phyloP scores from a whole-genome alignment of 257 asterid genomes.

The Nicotiana otophora region DNA sequence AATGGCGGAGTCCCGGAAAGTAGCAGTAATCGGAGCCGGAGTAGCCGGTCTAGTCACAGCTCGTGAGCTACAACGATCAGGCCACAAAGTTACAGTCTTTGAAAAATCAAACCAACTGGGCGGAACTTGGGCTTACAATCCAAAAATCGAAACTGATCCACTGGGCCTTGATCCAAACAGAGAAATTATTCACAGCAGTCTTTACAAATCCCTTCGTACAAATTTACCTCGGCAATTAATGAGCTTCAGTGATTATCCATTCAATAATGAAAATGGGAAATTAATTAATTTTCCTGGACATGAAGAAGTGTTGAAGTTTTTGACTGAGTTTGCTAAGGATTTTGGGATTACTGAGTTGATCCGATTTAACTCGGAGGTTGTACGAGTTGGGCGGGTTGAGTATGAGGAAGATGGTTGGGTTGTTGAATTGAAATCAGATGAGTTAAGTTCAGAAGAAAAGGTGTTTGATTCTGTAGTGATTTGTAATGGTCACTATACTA shows the following conservation, averaged over 20 bases:
- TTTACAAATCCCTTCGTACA: slow-evolving; percentile 4
- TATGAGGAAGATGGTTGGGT: slow-evolving; percentile 25
- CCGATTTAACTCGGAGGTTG: slow-evolving; percentile 34
- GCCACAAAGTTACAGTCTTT: slow-evolving; percentile 25
- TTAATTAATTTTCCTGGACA: slow-evolving; percentile 34
- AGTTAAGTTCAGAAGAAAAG: slow-evolving; percentile 13
- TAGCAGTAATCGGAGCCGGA: slow-evolving; percentile 66
- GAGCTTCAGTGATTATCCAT: slow-evolving; percentile 15
- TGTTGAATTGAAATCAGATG: slow-evolving; percentile 31
- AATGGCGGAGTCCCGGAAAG: slow-evolving; percentile 19
- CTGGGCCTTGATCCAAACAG: slow-evolving; percentile 39
- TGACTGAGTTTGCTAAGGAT: slow-evolving; percentile 36
- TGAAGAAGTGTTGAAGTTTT: slow-evolving; percentile 43
- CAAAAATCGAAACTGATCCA: slow-evolving; percentile 43
- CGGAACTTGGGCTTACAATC: slow-evolving; percentile 55
- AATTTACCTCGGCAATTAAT: slow-evolving; percentile 10
- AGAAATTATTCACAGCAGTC: slow-evolving; percentile 3
- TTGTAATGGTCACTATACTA: slow-evolving; percentile 27
- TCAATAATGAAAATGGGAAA: background rate
- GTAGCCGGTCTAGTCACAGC: slow-evolving; percentile 35
- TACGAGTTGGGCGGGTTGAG: slow-evolving; percentile 35
- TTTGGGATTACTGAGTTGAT: slow-evolving; percentile 38
- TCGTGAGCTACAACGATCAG: slow-evolving; percentile 33
- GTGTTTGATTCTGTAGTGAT: slow-evolving; percentile 32
- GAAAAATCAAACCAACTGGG: slow-evolving; percentile 43